Evolutionary conservation across 768 basidiomycete genomes (phyloP).

Genomic region (Dioszegia crocea): DNA sequence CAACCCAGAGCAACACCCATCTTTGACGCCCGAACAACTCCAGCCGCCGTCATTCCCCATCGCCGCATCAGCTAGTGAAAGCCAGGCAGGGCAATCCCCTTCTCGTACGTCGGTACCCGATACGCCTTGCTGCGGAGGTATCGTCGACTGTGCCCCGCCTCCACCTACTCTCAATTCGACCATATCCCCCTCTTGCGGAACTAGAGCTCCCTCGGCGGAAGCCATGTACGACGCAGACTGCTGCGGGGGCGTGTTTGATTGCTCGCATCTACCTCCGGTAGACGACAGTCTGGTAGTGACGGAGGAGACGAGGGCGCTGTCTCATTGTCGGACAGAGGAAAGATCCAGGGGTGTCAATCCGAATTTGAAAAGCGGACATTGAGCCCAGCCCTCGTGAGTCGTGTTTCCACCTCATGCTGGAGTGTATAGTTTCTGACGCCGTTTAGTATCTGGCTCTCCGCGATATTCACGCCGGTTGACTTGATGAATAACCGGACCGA

Average conservation of each 20-base stretch:
- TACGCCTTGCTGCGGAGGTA: not conserved
- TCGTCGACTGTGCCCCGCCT: not conserved
- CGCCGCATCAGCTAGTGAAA: not conserved
- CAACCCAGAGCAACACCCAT: too few species aligned
- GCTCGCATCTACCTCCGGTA: not conserved
- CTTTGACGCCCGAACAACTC: too few species aligned
- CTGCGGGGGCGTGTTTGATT: constrained; percentile 2
- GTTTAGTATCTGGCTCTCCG: too few species aligned
- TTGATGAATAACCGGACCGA: too few species aligned
- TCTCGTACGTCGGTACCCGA: not conserved
- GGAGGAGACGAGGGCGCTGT: not conserved
- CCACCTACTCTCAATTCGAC: not conserved
- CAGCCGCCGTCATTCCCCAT: not conserved
- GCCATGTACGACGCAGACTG: not conserved
- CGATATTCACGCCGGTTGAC: too few species aligned
- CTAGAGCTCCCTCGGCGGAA: not conserved
- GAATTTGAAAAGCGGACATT: too few species aligned
- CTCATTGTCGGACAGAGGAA: constrained; percentile 5
- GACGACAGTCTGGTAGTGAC: not conserved
- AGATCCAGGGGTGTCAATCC: too few species aligned
- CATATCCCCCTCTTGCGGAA: not conserved
- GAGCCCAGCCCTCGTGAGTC: too few species aligned
- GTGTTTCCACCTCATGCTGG: too few species aligned
- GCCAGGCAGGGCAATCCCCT: not conserved
- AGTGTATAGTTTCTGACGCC: too few species aligned